Evolutionary conservation across 176 grass and related monocot species (phyloP).

Genomic region (Calamus simplicifolius): DNA sequence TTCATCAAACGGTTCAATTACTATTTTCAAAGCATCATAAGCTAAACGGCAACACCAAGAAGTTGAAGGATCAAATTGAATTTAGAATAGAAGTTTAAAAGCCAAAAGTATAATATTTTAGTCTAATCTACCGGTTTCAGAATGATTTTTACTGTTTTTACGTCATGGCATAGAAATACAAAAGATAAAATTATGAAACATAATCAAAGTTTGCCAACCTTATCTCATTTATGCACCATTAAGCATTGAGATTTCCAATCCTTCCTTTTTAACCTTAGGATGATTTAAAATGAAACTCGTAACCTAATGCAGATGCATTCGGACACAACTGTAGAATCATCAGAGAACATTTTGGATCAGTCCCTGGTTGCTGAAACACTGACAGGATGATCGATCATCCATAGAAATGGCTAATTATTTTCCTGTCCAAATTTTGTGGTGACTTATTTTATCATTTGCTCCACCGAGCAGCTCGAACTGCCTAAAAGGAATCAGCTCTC

Average conservation of each 20-base stretch:
- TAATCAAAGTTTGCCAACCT: no score
- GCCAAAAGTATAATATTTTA: no score
- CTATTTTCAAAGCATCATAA: no score
- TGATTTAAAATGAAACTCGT: constrained; percentile 16
- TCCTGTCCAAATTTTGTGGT: not conserved
- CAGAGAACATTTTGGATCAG: constrained; percentile 19
- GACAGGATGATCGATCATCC: constrained; percentile 1
- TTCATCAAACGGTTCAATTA: no score
- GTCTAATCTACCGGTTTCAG: no score
- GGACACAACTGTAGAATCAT: constrained; percentile 27
- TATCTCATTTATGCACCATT: constrained; percentile 16
- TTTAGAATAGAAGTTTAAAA: no score
- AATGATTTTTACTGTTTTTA: no score
- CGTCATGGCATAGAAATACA: no score
- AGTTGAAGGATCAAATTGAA: no score
- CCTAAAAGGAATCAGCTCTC: not conserved
- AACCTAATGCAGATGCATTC: constrained; percentile 36
- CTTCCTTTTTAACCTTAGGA: not conserved
- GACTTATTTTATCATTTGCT: not conserved
- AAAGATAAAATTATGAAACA: no score
- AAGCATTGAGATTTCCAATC: not conserved
- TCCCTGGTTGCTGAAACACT: constrained; percentile 12
- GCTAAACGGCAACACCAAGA: no score
- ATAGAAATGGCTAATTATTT: not conserved
- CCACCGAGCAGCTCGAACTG: not conserved